A percentile compares a stretch with the other conserved stretches of the same genome.
Conservation (phyloP, 2,329 filamentous ascomycete genomes). For the Trichophyton mentagrophytes region DNA sequence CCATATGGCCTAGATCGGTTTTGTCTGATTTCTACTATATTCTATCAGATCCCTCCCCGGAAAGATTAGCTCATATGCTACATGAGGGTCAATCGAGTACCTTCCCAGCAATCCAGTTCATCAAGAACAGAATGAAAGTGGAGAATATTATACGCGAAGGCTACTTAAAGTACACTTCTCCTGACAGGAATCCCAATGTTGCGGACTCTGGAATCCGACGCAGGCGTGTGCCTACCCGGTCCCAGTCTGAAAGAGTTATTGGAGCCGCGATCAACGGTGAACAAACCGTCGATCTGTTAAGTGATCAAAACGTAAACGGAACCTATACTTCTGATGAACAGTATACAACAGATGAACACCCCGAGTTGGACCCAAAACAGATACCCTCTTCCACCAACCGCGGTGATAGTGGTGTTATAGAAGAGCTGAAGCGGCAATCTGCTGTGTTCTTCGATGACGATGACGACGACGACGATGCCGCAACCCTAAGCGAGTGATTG, state of each 20-base stretch:
- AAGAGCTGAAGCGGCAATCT: constrained; percentile 35
- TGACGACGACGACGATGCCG: constrained; percentile 16
- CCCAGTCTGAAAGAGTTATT: neutral
- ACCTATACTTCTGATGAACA: neutral
- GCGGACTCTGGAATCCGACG: constrained; percentile 11
- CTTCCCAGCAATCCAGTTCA: constrained; percentile 85
- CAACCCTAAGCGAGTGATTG: constrained; percentile 1
- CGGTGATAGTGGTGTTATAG: constrained; percentile 24
- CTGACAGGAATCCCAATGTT: constrained; percentile 17
- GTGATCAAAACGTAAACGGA: constrained; percentile 2
- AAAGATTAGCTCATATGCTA: constrained; percentile 73
- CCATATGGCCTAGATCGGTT: constrained; percentile 80
- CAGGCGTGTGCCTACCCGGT: constrained; percentile 11
- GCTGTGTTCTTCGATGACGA: constrained; percentile 36
- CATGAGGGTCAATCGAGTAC: constrained; percentile 77
- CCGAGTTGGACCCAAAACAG: neutral
- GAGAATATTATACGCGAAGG: constrained; percentile 56
- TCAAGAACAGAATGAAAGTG: constrained; percentile 72
- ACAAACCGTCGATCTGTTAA: constrained; percentile 7
- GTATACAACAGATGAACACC: neutral
- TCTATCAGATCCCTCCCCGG: constrained; percentile 64
- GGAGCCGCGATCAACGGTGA: neutral
- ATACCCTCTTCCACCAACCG: constrained; percentile 16
- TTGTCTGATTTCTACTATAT: constrained; percentile 75
- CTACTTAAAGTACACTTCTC: constrained; percentile 25